Evolutionary conservation across 164 flowering plant genomes (phyloP), one percentile per base, ranked within the genome.

Genomic region (Kalanchoe fedtschenkoi): DNA sequence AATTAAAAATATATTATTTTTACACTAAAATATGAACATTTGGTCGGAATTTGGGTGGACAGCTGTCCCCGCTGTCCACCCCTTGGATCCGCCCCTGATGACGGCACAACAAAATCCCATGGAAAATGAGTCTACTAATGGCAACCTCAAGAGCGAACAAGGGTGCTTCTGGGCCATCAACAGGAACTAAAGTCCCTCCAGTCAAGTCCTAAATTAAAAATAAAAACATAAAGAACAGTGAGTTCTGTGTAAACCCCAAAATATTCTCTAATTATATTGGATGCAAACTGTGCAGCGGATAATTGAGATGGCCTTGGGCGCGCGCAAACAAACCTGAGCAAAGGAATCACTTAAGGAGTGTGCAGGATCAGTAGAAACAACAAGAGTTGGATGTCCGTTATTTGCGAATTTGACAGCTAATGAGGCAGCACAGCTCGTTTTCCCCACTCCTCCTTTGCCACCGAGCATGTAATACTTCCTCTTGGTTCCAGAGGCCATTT

Each of bases 311-410:
- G 14, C 7, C 33, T 24, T 14, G 54, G 16, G 17, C 3, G 54
- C 24, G 22, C 42, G 26, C 22, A n/a, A n/a, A 53, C 46, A 55
- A 26, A 65, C 67, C 67, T 65, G 67, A 38, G 67, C 67, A 81
- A 93, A 93, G 39, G 98, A 93, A 74, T 93, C 99, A 69, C 99
- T 93, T 72, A 93, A 75, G 2, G 99, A 93, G 71, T 93, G 99
- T 16, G 96, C 98, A 44, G 98, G 98, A 70, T 89, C 98, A 33
- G 98, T 91, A 16, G 98, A 91, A 47, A 91, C 96, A 11, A 91
- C 89, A 26, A 91, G 72, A 47, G 96, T 91, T 24, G 96, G 93
- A 64, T 89, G 96, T 30, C 96, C 98, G 63, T 70, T 69, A 60
- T 78, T 92, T 21, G 98, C 96, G 68, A 92, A 89, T 71, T 84